Evolutionary conservation across 2,329 filamentous ascomycete species (phyloP), one percentile per base, ranked within the genome.

Genomic region (Periconia digitata): DNA sequence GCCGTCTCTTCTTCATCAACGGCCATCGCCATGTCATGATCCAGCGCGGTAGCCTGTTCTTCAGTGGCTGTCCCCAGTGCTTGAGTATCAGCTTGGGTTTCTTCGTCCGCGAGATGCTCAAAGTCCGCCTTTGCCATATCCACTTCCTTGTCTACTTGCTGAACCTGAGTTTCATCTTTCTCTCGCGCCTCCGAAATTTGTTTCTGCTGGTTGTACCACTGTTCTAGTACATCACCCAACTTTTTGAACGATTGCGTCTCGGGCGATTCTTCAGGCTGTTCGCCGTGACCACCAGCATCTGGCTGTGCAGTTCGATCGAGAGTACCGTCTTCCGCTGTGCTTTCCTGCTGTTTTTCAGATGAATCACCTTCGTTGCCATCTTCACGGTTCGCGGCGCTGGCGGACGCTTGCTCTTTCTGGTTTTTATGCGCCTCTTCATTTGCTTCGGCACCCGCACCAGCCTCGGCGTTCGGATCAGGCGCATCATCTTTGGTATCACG

Each of bases 11-110:
- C 63, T 16, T 86, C 81, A 45, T 83, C 79, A 13, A 81, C 79
- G 47, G 95, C 89, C 48, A 96, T 84, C 1, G 89, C 92, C 83
- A 95, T 94, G 41, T 88, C 84, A 58, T 96, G 89, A 63, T 97
- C 90, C 46, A 99, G 80, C 6, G 89, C 86, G 58, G 85, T 86
- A 2, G 88, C 88, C 68, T 96, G 89, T 21, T 99, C 92, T 54
- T 95, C 87, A 10, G 84, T 88, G 5, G 92, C 90, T 34, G 89
- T 86, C 27, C 94, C 95, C 63, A 99, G 81, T 13, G 94, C 94
- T 73, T 99, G 94, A 1, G 90, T 85, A 67, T 96, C 92, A n/a
- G 87, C 83, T 45, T 86, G 80, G 22, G 85, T 83, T 23, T 94
- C 82, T 51, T 96, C 90, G 56, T 96, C 85, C 51, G 87, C 86